Percentiles rank a stretch among this genome's conserved stretches.
These are phyloP conservation scores for Cyclotella kingstonii DNA, from an alignment of 108 stramenopile species.

Conservation along the genomic window DNA sequence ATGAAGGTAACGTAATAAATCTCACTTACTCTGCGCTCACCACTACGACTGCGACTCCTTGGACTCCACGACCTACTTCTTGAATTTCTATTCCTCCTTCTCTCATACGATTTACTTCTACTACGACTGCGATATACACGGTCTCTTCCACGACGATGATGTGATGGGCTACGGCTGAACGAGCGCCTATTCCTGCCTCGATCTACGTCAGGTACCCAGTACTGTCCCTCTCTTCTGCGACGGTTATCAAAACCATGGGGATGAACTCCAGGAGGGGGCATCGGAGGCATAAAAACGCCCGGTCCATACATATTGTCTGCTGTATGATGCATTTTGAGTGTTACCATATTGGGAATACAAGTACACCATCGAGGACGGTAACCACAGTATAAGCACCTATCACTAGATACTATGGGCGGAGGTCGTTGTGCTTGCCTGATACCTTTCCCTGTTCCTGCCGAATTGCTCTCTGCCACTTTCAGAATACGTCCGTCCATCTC, in stretches of 20 bases:
- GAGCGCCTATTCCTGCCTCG: conserved; percentile 48
- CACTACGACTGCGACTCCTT: conserved; percentile 28
- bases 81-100: conserved; percentile 1
- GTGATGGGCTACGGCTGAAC: conserved; percentile 65
- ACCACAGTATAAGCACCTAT: conserved; percentile 74
- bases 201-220: conserved; percentile 40
- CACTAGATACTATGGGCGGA: conserved; percentile 37
- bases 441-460: conserved; percentile 63
- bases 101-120: conserved; percentile 27
- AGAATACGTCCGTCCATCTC: conserved; percentile 77
- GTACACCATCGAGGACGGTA: conserved; percentile 85
- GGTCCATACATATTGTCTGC: conserved; percentile 35
- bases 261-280: conserved; percentile 32
- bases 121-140: conserved; percentile 48
- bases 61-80: conserved; percentile 29
- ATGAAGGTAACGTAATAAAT: no score
- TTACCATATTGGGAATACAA: conserved; percentile 52
- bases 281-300: conserved; percentile 30
- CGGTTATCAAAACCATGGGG: conserved; percentile 33
- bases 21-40: conserved; percentile 29
- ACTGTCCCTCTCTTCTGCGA: conserved; percentile 37
- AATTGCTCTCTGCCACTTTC: conserved; percentile 84
- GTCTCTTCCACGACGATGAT: conserved; percentile 41
- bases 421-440: conserved; percentile 21
- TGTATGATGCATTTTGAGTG: conserved; percentile 34